These are phyloP conservation scores for Chytriomyces confervae DNA, from an alignment of 192 early-diverging fungal species.

Conservation along the genomic window DNA sequence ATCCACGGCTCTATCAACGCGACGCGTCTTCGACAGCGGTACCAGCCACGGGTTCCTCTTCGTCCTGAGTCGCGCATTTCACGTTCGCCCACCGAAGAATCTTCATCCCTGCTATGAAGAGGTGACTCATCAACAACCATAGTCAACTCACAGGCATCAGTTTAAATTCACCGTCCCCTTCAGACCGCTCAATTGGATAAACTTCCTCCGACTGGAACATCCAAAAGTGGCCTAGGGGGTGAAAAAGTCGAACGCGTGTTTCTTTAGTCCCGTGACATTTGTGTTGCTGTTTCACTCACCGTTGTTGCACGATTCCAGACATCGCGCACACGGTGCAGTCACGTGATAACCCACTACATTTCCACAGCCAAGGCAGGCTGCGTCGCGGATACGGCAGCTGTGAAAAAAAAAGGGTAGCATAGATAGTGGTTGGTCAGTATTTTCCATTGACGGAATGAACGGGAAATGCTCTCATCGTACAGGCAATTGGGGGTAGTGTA, in stretches of 20 bases:
- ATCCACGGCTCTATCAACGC: not conserved
- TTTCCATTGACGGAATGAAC: not conserved
- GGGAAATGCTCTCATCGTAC: conserved; percentile 5
- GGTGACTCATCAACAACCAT: no score
- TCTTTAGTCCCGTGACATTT: not conserved
- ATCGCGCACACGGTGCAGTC: conserved; percentile 60
- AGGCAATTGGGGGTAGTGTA: conserved; percentile 60
- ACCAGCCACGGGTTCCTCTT: conserved; percentile 5
- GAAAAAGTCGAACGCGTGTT: not conserved
- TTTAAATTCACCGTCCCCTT: not conserved
- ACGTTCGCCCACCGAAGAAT: conserved; percentile 39
- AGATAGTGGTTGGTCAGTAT: no score
- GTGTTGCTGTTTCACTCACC: conserved; percentile 25
- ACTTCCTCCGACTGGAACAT: conserved; percentile 60
- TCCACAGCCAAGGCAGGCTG: conserved; percentile 62
- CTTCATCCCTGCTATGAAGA: conserved; percentile 10
- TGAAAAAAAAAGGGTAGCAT: not conserved
- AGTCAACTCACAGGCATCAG: conserved; percentile 6
- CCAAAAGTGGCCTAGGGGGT: conserved; percentile 53
- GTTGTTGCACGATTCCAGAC: conserved; percentile 66
- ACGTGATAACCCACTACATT: conserved; percentile 68
- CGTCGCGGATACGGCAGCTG: conserved; percentile 59
- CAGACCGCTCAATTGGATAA: conserved; percentile 43
- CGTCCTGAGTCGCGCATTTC: conserved; percentile 18
- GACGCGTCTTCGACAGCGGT: not conserved